Conservation (phyloP, 768 basidiomycete genomes). For the Lactifluus volemus region DNA sequence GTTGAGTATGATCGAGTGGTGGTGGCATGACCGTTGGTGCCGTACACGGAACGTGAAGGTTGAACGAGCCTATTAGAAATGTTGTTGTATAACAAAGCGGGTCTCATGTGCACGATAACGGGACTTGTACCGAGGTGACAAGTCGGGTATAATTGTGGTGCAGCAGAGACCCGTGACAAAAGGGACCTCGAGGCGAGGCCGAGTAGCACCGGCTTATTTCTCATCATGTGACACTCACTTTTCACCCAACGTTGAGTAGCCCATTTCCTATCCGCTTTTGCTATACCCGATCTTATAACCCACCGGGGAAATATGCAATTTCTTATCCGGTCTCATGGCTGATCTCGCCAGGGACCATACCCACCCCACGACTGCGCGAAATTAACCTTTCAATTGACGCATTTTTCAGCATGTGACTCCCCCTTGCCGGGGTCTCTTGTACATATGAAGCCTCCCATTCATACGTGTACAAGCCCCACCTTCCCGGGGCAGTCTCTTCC, state of each 20-base stretch:
- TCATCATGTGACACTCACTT: slow-evolving; percentile 9
- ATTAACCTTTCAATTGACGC: slow-evolving; percentile 12
- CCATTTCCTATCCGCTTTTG: background rate
- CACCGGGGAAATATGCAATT: slow-evolving; percentile 1
- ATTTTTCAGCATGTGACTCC: slow-evolving; percentile 15
- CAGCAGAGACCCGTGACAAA: too few species aligned
- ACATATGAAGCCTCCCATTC: background rate
- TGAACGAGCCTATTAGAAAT: slow-evolving; percentile 28
- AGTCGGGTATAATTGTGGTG: too few species aligned
- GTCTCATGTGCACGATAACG: slow-evolving; percentile 30
- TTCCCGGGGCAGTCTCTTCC: slow-evolving; percentile 11
- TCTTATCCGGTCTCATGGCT: background rate
- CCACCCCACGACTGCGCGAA: slow-evolving; percentile 2
- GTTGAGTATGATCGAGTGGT: background rate
- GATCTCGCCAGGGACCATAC: slow-evolving; percentile 6
- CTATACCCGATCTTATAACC: background rate
- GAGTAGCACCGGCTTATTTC: background rate
- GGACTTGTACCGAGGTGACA: background rate
- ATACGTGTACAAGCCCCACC: slow-evolving; percentile 16
- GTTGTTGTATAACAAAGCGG: background rate
- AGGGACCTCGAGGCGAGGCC: too few species aligned
- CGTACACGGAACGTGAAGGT: slow-evolving; percentile 3
- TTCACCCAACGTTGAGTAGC: background rate
- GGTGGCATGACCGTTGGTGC: slow-evolving; percentile 4
- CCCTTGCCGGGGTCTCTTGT: slow-evolving; percentile 7